phyloP scores from a whole-genome alignment of 2,329 filamentous ascomycete species.

The Myrmaecium sp. region DNA sequence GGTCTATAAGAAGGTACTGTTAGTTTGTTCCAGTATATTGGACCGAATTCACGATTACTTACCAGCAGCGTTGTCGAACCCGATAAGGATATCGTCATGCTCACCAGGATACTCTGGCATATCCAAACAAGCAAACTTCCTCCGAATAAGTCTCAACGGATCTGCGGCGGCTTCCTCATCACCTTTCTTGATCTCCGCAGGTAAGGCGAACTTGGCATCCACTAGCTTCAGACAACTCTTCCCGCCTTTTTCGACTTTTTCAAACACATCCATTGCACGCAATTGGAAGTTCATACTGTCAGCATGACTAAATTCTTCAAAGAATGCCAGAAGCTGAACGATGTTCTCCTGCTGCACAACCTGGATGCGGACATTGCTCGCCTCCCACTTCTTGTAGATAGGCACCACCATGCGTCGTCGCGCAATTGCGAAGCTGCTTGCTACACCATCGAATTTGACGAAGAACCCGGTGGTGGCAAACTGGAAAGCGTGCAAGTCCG shows the following conservation, averaged over 20 bases:
- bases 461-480: conserved; percentile 62
- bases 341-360: conserved; percentile 61
- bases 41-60: conserved; percentile 21
- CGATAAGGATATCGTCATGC: conserved; percentile 76
- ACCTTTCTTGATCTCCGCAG: conserved; percentile 37
- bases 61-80: conserved; percentile 69
- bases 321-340: conserved; percentile 68
- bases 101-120: conserved; percentile 79
- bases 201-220: conserved; percentile 80
- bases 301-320: conserved; percentile 73
- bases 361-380: conserved; percentile 62
- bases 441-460: conserved; percentile 40
- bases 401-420: conserved; percentile 77
- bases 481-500: conserved; percentile 61
- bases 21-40: neutral
- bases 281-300: conserved; percentile 79
- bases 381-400: conserved; percentile 90
- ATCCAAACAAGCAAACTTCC: conserved; percentile 69
- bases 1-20: conserved; percentile 15
- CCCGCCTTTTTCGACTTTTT: conserved; percentile 31
- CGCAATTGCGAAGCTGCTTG: conserved; percentile 62
- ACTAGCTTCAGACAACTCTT: conserved; percentile 49
- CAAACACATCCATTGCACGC: conserved; percentile 70
- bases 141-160: conserved; percentile 38
- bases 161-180: conserved; percentile 30